Evolutionary conservation across 148 eudicot genomes (phyloP), one percentile per base, ranked within the genome.

Genomic region (Rhododendron ferrugineum): DNA sequence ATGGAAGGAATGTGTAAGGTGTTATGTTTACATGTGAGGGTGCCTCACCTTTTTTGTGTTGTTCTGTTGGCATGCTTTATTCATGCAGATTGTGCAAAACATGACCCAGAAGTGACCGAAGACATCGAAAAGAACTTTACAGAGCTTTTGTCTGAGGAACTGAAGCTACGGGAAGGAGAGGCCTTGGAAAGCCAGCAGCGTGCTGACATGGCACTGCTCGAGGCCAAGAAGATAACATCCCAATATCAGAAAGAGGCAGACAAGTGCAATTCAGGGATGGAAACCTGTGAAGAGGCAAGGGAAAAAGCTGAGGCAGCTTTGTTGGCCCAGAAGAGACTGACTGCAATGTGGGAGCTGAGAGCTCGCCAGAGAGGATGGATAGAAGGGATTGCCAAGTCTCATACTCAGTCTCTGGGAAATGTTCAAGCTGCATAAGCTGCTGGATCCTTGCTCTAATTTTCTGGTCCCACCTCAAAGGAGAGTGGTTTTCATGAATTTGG

Each of bases 221-320:
- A 94, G 89, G 96, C 96, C 79, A 94, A 93, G 88, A 96, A 93
- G 86, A 28, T 93, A 32, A 90, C 98, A 6, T 94, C 98, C 30
- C 93, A 92, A 40, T 94, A 93, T 84, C 95, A 93, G 73, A 96
- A 96, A 52, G 96, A 94, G 81, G 98, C 96, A 23, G 98, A 96
- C 66, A 94, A 96, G 79, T 96, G 96, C 86, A 93, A 92, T 62
- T 96, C 95, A 0, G 95, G 98, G 18, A 96, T 96, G 98, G 95
- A 93, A 83, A 94, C 98, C 11, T 94, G 96, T 68, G 98, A 96
- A 86, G 96, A 92, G 86, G 98, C 98, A 14, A 91, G 96, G 86
- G 96, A 93, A 86, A 89, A 92, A 56, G 93, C 98, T 36, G 98
- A 94, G 79, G 91, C 90, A 11, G 90, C 91, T 86, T 81, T 93